These are phyloP conservation scores for Paraphoma sp. DNA, from an alignment of 2,329 filamentous ascomycete species.

Conservation along the genomic window DNA sequence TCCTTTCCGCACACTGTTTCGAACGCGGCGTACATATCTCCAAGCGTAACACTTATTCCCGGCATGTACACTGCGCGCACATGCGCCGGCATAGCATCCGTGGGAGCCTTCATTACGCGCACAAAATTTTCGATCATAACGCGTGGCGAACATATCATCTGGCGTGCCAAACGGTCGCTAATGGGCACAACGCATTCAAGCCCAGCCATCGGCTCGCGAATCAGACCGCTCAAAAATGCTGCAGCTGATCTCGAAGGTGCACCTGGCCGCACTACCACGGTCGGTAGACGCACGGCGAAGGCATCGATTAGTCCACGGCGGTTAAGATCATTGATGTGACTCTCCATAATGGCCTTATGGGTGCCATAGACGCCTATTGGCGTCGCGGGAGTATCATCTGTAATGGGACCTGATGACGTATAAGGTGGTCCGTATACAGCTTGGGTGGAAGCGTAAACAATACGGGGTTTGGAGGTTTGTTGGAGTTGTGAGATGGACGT, in stretches of 20 bases:
- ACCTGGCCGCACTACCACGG: constrained; percentile 65
- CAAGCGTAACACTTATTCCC: constrained; percentile 57
- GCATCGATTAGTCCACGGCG: constrained; percentile 40
- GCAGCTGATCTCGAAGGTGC: constrained; percentile 63
- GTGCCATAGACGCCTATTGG: too few relatives aligned
- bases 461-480: too few relatives aligned
- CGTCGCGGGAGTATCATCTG: too few relatives aligned
- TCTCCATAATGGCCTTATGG: too few relatives aligned
- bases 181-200: constrained; percentile 54
- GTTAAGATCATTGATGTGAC: too few relatives aligned
- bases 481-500: too few relatives aligned
- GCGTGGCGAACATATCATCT: constrained; percentile 62
- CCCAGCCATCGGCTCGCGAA: constrained; percentile 58
- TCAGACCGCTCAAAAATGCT: constrained; percentile 67
- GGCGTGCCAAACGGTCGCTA: constrained; percentile 55
- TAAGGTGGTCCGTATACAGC: too few relatives aligned
- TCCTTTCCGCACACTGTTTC: constrained; percentile 59
- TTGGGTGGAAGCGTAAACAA: too few relatives aligned
- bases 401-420: too few relatives aligned
- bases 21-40: constrained; percentile 61
- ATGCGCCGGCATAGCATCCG: constrained; percentile 50
- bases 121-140: constrained; percentile 61
- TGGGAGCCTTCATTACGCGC: constrained; percentile 55
- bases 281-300: constrained; percentile 64
- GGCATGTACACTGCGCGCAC: constrained; percentile 50